phyloP scores from a whole-genome alignment of 2,329 filamentous ascomycete species.

The Trichoderma polysporum region DNA sequence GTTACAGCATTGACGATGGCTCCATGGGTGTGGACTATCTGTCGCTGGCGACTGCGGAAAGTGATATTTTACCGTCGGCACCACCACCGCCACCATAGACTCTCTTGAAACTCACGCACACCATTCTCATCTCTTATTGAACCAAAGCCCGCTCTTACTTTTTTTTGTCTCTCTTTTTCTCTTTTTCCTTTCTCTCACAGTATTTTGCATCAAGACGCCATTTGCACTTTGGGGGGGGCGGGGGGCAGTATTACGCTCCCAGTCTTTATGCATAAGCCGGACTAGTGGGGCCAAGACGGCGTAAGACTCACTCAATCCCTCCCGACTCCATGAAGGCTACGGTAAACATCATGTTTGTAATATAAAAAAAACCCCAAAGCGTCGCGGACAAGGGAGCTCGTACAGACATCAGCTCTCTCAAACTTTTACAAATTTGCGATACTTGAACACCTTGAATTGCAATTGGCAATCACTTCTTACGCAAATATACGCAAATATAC shows the following conservation, averaged over 20 bases:
- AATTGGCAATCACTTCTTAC: neutral
- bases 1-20: neutral
- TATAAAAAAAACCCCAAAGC: neutral
- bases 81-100: neutral
- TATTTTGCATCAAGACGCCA: neutral
- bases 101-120: no score
- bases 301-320: slow-evolving; percentile 11
- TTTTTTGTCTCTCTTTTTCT: neutral
- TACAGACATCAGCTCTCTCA: no score
- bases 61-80: neutral
- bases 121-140: neutral
- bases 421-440: no score
- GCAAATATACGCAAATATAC: neutral
- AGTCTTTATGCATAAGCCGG: neutral
- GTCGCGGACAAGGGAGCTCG: no score
- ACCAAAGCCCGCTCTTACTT: neutral
- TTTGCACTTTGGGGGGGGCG: neutral
- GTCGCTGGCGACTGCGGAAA: neutral
- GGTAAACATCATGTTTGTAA: no score
- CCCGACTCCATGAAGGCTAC: neutral
- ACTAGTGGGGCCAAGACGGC: neutral
- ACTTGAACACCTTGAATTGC: no score
- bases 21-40: slow-evolving; percentile 11
- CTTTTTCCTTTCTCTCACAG: neutral
- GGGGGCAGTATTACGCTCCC: neutral